Evolutionary conservation across 2,329 filamentous ascomycete species (phyloP), one percentile per base, ranked within the genome.

Genomic region (Aspergillus melleus): DNA sequence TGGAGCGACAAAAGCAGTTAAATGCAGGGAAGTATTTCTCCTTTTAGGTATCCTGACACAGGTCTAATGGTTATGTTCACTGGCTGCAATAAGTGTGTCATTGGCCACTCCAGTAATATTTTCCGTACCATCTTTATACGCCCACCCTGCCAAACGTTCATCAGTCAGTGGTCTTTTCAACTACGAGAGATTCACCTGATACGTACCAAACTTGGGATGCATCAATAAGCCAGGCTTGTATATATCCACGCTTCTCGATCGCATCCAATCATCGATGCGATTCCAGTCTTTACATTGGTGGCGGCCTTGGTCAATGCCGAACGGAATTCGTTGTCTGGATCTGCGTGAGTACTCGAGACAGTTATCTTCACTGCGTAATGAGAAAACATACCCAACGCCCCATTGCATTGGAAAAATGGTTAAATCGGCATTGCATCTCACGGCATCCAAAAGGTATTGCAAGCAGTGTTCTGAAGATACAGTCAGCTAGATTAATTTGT

Each of bases 141-240:
- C 24, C 6, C 24, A 26, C 4, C 24, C 24, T 6, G 24, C 24
- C 24, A 26, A 26, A 26, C 24, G 24, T 6, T 26, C 24, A 26
- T 26, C 24, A 26, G 24, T 6, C 4, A 4, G 24, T 26, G 24
- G 6, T 26, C 24, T 1, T 4, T 26, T 26, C 4, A 6, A 6
- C 6, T 26, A 1, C 24, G 24, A 5, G 24, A 26, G 4, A 1
- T 26, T 26, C 24, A 26, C 4, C 24, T 26, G 3, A 26, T 26
- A 56, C 54, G 11, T 26, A 58, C 56, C 56, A 16, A 58, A 49
- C 2, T 22, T 54, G 10, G 56, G 56, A 53, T 58, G 56, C 6
- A 58, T 22, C 9, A 58, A n/a, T 4, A 58, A 42, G 16, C 56
- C 56, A 19, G 51, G 56, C 14, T 47, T 24, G 44, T 54, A 53